Conservation (phyloP, 768 basidiomycete species). For the Lactarius evosmus region DNA sequence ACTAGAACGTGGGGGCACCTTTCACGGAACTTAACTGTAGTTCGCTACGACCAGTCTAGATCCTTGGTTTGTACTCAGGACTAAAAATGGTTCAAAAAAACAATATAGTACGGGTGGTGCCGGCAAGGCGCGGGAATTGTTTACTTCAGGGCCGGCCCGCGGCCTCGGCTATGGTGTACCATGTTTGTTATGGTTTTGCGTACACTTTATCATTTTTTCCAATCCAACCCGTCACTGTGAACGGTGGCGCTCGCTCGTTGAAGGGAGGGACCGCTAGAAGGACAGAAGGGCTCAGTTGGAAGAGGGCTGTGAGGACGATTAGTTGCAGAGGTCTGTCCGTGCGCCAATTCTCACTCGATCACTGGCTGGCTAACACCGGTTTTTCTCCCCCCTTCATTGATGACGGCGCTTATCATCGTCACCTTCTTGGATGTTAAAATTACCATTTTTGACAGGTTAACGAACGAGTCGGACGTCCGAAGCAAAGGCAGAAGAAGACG, state of each 20-base stretch:
- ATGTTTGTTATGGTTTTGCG: not conserved
- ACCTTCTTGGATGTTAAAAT: not conserved
- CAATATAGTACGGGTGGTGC: not conserved
- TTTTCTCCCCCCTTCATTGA: not conserved
- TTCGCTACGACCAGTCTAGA: too few relatives aligned
- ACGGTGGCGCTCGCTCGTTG: slow-evolving; percentile 25
- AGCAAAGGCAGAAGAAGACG: slow-evolving; percentile 3
- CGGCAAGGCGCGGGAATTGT: slow-evolving; percentile 12
- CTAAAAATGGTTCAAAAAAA: too few relatives aligned
- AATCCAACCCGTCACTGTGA: slow-evolving; percentile 25
- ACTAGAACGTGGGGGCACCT: too few relatives aligned
- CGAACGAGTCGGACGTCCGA: slow-evolving; percentile 11
- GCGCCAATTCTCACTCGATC: not conserved
- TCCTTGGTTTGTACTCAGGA: too few relatives aligned
- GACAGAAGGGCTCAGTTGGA: slow-evolving; percentile 20
- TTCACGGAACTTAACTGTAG: too few relatives aligned
- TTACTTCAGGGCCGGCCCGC: slow-evolving; percentile 18
- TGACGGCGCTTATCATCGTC: slow-evolving; percentile 15
- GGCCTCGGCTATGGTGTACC: not conserved
- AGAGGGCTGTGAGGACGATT: slow-evolving; percentile 23
- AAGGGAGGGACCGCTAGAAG: slow-evolving; percentile 24
- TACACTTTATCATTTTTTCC: slow-evolving; percentile 5
- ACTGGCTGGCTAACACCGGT: not conserved
- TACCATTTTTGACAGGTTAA: slow-evolving; percentile 5
- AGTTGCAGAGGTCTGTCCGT: not conserved